phyloP scores from a whole-genome alignment of 2,329 filamentous ascomycete species.

The Hymenoscyphus infarciens region DNA sequence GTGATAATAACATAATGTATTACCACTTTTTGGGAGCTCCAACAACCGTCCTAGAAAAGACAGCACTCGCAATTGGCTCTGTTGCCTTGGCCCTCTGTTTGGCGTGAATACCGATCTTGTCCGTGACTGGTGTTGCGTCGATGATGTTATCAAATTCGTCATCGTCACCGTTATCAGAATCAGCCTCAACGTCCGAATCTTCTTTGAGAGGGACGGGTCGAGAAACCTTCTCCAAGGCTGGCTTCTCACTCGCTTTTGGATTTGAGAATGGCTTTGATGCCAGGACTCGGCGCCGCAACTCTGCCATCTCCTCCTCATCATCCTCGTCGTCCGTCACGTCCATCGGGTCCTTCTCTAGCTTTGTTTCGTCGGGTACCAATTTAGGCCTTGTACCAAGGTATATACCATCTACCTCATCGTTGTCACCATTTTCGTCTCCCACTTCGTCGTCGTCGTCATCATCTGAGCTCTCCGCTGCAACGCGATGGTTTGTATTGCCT shows the following conservation, averaged over 20 bases:
- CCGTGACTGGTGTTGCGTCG: constrained; percentile 83
- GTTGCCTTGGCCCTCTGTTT: constrained; percentile 53
- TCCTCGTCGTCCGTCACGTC: constrained; percentile 76
- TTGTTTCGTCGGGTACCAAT: constrained; percentile 38
- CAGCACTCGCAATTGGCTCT: constrained; percentile 33
- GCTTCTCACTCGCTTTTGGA: constrained; percentile 48
- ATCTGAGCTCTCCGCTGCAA: constrained; percentile 50
- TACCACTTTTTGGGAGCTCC: constrained; percentile 37
- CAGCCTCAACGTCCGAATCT: constrained; percentile 67
- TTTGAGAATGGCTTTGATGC: constrained; percentile 85
- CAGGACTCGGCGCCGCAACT: constrained; percentile 84
- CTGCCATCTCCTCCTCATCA: constrained; percentile 84
- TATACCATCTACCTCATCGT: constrained; percentile 52
- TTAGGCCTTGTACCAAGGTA: constrained; percentile 55
- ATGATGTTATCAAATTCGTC: constrained; percentile 92
- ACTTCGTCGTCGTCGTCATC: constrained; percentile 45
- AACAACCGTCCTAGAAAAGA: constrained; percentile 37
- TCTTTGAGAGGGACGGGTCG: constrained; percentile 52
- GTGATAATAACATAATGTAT: constrained; percentile 9
- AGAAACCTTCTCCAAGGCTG: constrained; percentile 57
- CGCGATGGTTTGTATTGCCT: constrained; percentile 77
- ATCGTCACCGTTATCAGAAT: constrained; percentile 65
- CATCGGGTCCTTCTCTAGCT: constrained; percentile 59
- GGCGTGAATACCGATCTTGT: constrained; percentile 70
- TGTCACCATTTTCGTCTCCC: constrained; percentile 40